These are phyloP conservation scores for Acer campestre DNA, from an alignment of 345 rosid genomes.

Conservation along the genomic window DNA sequence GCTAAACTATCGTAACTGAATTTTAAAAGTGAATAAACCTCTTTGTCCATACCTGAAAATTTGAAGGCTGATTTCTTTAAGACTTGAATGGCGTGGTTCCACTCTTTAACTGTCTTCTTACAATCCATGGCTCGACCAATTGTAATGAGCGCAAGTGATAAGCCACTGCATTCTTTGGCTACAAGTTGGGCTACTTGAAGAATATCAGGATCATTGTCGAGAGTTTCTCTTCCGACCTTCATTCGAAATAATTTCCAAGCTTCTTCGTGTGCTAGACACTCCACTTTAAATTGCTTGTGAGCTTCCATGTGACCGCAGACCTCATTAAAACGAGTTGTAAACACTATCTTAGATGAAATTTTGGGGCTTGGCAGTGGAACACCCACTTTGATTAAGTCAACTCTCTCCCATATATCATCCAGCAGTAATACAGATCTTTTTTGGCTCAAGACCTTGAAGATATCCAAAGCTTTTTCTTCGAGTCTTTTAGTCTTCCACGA, in stretches of 20 bases:
- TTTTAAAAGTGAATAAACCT: not conserved
- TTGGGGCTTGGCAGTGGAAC: not conserved
- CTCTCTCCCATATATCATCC: conserved; percentile 20
- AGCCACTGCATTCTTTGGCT: not conserved
- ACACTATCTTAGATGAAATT: conserved; percentile 11
- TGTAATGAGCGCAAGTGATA: not conserved
- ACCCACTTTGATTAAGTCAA: not conserved
- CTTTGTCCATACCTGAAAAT: conserved; percentile 2
- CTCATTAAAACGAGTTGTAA: conserved; percentile 8
- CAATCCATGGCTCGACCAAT: not conserved
- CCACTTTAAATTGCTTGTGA: not conserved
- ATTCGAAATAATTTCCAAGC: conserved; percentile 10
- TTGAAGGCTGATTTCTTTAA: not conserved
- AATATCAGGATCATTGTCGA: not conserved
- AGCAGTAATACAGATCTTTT: conserved; percentile 6
- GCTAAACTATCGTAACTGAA: not conserved
- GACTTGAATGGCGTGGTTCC: not conserved
- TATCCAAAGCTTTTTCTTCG: not conserved
- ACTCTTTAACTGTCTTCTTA: not conserved
- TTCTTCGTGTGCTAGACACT: not conserved
- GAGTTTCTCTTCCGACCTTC: not conserved
- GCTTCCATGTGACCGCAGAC: conserved; percentile 17
- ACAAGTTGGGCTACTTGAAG: not conserved
- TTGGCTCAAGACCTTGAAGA: not conserved
- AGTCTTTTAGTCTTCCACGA: not conserved